Base-by-base conservation (phyloP, 108 stramenopile species). In the Thalassiosira profunda region DNA sequence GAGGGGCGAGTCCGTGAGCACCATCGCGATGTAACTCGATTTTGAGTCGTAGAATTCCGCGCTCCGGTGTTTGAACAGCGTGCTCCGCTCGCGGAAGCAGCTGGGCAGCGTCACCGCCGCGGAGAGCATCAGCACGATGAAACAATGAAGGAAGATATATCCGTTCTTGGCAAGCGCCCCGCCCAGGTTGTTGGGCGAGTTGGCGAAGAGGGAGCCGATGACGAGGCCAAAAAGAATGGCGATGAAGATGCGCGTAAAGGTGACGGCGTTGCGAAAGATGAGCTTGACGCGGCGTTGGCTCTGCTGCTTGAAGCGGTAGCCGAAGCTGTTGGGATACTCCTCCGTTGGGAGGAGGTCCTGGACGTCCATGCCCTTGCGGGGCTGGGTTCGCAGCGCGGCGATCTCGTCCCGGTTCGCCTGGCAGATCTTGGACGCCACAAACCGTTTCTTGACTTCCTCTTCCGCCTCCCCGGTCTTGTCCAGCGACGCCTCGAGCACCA, bases 71-170 rank as follows among this genome's bases (percentile, higher is more conserved):
- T 80, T 80, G 30, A 80, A 80, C 1, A 80, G 42, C 0, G 73
- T 74, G 14, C 43, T 55, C 10, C 79, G 18, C 46, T 80, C 51
- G 5, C 79, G 58, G 49, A 80, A 80, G 11, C 72, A 47, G 41
- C 53, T 58, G 0, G 79, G 79, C 18, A 80, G 48, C 1, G 72
- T 74, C 18, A 80, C 73, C 4, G 79, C 79, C 4, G 79, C 62
- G n/a, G 49, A 54, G 6, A 80, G 51, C 79, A 80, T 80, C 7
- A 80, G 63, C n/a, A 80, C 79, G 7, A 80, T 21, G 38, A 80
- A 80, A 33, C 43, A 45, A 25, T 41, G 31, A 0, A 80, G 49
- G 31, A 80, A 80, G 47, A 80, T 64, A 46, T 80, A 80, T 42
- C 77, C 77, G 21, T 33, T 79, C 56, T 45, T 70, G 20, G 61